Evolutionary conservation across 768 basidiomycete species (phyloP).

Genomic region (Lactifluus pinguis): DNA sequence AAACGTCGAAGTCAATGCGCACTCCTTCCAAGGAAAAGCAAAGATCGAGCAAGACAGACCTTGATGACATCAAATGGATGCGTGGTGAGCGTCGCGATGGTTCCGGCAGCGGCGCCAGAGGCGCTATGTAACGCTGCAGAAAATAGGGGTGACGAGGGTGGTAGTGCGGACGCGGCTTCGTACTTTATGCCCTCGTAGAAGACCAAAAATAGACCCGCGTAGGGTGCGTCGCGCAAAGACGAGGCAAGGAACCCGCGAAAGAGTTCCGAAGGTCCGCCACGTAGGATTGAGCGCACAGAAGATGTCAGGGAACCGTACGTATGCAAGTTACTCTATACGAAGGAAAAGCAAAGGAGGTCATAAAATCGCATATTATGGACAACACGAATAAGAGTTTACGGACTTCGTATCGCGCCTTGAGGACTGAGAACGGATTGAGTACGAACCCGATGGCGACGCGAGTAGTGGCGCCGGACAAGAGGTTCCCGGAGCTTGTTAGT

Average conservation of each 20-base stretch:
- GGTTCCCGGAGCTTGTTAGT: conserved; percentile 70
- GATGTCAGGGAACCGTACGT: conserved; percentile 52
- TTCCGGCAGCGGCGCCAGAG: conserved; percentile 74
- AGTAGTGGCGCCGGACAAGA: conserved; percentile 76
- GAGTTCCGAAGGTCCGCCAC: conserved; percentile 70
- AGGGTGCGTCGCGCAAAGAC: conserved; percentile 88
- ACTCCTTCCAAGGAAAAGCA: conserved; percentile 3
- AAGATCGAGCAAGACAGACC: conserved; percentile 40
- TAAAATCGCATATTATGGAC: not conserved
- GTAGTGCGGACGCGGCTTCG: conserved; percentile 47
- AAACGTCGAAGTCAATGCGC: not conserved
- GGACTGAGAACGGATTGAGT: conserved; percentile 82
- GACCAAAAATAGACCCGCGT: conserved; percentile 83
- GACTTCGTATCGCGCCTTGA: conserved; percentile 91
- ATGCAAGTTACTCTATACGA: conserved; percentile 68
- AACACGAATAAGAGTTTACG: conserved; percentile 16
- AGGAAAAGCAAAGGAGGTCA: not conserved
- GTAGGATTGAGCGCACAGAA: conserved; percentile 50
- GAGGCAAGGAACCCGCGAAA: conserved; percentile 83
- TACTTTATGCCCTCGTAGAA: conserved; percentile 83
- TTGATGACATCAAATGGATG: conserved; percentile 95
- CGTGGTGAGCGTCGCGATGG: conserved; percentile 74
- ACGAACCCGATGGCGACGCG: conserved; percentile 75
- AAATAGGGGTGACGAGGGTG: conserved; percentile 35
- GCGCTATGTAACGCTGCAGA: conserved; percentile 49